Evolutionary conservation across 441 rosid genomes (phyloP).

Genomic region (Adansonia madagascariensis): DNA sequence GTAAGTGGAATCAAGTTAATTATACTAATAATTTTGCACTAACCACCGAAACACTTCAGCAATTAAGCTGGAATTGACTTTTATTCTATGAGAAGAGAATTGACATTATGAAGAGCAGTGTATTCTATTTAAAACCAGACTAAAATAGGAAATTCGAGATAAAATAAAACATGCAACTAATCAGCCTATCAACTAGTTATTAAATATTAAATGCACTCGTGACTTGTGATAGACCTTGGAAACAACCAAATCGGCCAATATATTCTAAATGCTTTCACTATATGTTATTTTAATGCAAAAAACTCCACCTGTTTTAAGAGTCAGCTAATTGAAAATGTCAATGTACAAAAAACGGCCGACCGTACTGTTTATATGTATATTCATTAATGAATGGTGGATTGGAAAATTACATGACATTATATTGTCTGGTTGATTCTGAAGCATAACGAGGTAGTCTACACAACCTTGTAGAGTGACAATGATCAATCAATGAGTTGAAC

Average conservation of each 20-base stretch:
- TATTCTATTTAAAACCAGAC: background rate
- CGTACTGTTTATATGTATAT: background rate
- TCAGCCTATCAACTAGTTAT: background rate
- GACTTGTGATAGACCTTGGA: background rate
- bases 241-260: background rate
- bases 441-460: background rate
- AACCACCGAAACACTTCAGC: background rate
- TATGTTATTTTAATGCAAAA: background rate
- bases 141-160: background rate
- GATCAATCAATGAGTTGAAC: background rate
- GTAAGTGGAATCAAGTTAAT: background rate
- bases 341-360: background rate
- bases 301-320: background rate
- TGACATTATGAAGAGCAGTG: background rate
- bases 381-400: background rate
- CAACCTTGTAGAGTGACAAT: background rate
- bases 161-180: background rate
- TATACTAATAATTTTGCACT: background rate
- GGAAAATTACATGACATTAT: background rate
- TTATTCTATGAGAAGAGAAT: background rate
- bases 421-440: background rate
- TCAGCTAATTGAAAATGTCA: background rate
- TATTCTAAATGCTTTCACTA: background rate
- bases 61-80: background rate
- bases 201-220: background rate